Evolutionary conservation across 805 yeast species (phyloP), one percentile per base, ranked within the genome.

Genomic region (Spathaspora passalidarum): DNA sequence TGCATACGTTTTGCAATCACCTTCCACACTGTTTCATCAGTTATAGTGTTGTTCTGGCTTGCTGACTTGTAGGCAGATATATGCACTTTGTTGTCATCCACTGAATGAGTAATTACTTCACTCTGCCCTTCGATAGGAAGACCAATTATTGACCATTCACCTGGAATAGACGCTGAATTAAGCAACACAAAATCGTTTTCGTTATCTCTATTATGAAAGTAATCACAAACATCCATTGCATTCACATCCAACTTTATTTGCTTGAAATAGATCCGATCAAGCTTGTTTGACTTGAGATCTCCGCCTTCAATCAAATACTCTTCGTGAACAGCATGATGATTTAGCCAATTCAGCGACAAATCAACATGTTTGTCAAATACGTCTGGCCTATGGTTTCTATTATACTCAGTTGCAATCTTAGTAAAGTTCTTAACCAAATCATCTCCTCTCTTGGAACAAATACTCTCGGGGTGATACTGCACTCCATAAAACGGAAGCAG

Each of bases 391-490:
- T 46, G 16, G 10, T 40, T 19, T 7, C 22, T 23, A 45, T 75
- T 73, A 60, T 60, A 72, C 3, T 52, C 44, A 3, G 45, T 38
- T 3, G 86, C 82, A 13, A 78, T 48, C 0, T 38, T 23, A 73
- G 84, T 80, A 60, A 92, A 92, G 58, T 86, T 87, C 8, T 55
- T 51, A 3, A 91, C 62, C 43, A 94, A 61, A 9, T 61, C 56
- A 2, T 59, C 72, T 1, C 99, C 99, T 40, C 67, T 55, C 11
- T 73, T 69, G 0, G 97, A 89, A 55, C 96, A 88, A 34, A 92
- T 81, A 1, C 97, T 89, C 59, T 94, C 99, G 0, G 99, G 99
- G 58, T 94, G 99, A 58, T 91, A 95, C 58, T 94, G 99, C 2
- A 94, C 97, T 0, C 96, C 99, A 61, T 73, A 92, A 68, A 86